These are phyloP conservation scores for Mucor racemosus DNA, from an alignment of 371 early-diverging fungal species.

Conservation along the genomic window DNA sequence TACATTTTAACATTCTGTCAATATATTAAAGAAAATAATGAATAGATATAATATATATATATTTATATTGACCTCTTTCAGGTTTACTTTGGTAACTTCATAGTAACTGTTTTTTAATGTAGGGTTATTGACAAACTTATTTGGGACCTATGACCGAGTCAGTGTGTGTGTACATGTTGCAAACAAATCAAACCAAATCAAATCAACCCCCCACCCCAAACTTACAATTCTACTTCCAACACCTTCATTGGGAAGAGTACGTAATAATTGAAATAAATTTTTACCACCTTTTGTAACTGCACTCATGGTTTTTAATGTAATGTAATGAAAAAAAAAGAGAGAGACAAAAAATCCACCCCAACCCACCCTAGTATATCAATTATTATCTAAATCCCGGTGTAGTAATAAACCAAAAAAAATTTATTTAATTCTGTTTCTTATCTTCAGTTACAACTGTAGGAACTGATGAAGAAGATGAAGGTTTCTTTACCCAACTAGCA, in stretches of 20 bases:
- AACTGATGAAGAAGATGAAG: neutral
- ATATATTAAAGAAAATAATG: neutral
- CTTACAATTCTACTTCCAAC: constrained; percentile 38
- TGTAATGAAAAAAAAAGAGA: neutral
- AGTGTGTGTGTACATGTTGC: neutral
- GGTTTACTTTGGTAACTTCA: constrained; percentile 42
- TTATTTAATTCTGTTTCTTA: constrained; percentile 17
- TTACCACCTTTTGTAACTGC: constrained; percentile 25
- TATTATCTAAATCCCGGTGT: neutral
- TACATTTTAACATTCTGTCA: neutral
- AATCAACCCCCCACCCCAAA: neutral
- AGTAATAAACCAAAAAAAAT: neutral
- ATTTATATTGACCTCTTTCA: constrained; percentile 24
- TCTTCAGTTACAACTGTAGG: neutral
- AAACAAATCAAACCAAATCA: neutral
- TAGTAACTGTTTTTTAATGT: constrained; percentile 36
- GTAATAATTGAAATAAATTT: constrained; percentile 30
- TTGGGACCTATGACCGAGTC: constrained; percentile 26
- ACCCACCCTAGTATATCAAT: neutral
- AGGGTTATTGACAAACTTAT: constrained; percentile 34
- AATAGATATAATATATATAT: neutral
- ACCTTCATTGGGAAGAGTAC: constrained; percentile 33
- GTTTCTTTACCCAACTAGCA: constrained; percentile 25
- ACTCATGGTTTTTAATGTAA: constrained; percentile 8
- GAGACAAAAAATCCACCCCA: neutral